These are phyloP conservation scores for Aspergillus candidus DNA, from an alignment of 2,329 filamentous ascomycete species.

Conservation along the genomic window DNA sequence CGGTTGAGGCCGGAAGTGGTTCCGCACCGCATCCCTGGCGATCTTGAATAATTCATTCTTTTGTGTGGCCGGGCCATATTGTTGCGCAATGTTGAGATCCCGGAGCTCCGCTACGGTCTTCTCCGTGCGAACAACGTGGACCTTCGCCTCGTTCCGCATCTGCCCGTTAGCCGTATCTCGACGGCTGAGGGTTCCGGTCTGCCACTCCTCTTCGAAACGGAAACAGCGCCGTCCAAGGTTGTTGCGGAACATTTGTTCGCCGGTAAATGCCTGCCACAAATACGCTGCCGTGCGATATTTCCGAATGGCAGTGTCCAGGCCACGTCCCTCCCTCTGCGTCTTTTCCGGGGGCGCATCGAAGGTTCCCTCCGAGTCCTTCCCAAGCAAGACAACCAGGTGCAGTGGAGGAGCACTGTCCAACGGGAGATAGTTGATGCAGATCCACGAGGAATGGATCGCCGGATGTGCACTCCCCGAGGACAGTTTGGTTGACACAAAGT, in stretches of 20 bases:
- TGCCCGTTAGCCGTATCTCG: conserved; percentile 64
- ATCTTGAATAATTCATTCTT: conserved; percentile 71
- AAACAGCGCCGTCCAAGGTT: conserved; percentile 80
- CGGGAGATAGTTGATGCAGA: conserved; percentile 82
- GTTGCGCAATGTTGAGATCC: conserved; percentile 70
- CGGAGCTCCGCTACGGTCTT: conserved; percentile 81
- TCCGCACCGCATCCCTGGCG: conserved; percentile 68
- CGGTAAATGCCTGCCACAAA: conserved; percentile 94
- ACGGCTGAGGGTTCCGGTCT: conserved; percentile 69
- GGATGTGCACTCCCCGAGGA: conserved; percentile 58
- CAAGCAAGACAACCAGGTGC: conserved; percentile 81
- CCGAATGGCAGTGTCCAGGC: conserved; percentile 68
- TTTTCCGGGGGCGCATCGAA: conserved; percentile 77
- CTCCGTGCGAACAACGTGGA: conserved; percentile 76
- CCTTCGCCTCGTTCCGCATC: conserved; percentile 84
- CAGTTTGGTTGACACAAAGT: conserved; percentile 79
- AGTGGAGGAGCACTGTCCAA: conserved; percentile 72
- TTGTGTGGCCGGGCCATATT: conserved; percentile 62
- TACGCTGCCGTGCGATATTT: conserved; percentile 96
- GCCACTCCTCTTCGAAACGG: conserved; percentile 93
- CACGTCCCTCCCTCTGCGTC: conserved; percentile 72
- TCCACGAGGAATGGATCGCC: conserved; percentile 66
- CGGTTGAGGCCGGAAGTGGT: conserved; percentile 66
- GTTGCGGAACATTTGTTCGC: conserved; percentile 91
- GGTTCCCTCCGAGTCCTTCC: conserved; percentile 77